Conservation (phyloP, 805 yeast genomes). For the Candida railenensis region DNA sequence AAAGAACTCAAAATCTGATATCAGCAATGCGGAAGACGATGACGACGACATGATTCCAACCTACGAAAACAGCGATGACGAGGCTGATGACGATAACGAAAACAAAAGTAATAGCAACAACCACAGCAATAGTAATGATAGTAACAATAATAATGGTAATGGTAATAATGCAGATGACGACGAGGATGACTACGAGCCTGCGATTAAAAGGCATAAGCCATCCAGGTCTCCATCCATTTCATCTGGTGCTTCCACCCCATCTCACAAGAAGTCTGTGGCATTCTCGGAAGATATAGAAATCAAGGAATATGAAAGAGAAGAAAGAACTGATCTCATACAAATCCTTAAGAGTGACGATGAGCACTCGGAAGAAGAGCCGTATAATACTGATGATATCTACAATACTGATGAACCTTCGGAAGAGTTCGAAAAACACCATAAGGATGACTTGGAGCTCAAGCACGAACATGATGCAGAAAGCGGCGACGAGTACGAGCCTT, state of each 20-base stretch:
- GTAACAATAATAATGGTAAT: constrained; percentile 3
- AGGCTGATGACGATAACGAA: constrained; percentile 14
- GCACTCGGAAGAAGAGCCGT: constrained; percentile 6
- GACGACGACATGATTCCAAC: constrained; percentile 22
- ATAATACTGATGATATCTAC: constrained; percentile 12
- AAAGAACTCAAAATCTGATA: constrained; percentile 26
- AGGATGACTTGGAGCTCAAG: constrained; percentile 31
- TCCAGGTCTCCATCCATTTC: constrained; percentile 19
- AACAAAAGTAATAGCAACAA: too few species aligned
- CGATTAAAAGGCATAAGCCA: constrained; percentile 12
- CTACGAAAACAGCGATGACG: constrained; percentile 16
- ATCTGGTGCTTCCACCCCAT: constrained; percentile 23
- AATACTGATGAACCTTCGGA: constrained; percentile 12
- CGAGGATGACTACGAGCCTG: constrained; percentile 12
- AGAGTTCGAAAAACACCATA: constrained; percentile 25
- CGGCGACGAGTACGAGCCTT: constrained; percentile 9
- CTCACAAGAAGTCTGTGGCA: constrained; percentile 34
- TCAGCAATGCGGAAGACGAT: constrained; percentile 15
- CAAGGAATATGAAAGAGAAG: constrained; percentile 41
- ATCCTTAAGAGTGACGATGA: constrained; percentile 20
- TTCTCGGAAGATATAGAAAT: constrained; percentile 42
- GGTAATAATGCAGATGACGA: constrained; percentile 11
- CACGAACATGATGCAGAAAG: constrained; percentile 22
- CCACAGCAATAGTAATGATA: too few species aligned
- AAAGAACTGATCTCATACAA: constrained; percentile 21